phyloP scores from a whole-genome alignment of 768 basidiomycete species.

The Leucogyrophana mollusca region DNA sequence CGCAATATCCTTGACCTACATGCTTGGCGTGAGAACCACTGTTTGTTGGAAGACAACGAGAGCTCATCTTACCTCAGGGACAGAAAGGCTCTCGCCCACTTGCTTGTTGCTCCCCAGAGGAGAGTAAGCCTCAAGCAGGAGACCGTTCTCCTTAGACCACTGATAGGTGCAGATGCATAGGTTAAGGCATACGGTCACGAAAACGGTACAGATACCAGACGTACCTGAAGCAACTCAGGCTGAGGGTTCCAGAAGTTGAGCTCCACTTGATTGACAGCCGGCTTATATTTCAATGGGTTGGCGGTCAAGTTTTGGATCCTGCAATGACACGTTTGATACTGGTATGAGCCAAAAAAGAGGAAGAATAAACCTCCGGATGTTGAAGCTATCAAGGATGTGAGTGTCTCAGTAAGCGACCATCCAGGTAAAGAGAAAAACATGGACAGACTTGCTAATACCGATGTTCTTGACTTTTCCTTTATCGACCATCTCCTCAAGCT shows the following conservation, averaged over 20 bases:
- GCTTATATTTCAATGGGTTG: slow-evolving; percentile 55
- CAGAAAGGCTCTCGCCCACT: slow-evolving; percentile 55
- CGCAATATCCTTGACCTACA: slow-evolving; percentile 56
- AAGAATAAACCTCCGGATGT: slow-evolving; percentile 44
- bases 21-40: no score
- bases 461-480: slow-evolving; percentile 79
- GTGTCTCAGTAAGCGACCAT: slow-evolving; percentile 5
- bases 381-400: slow-evolving; percentile 44
- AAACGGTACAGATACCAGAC: slow-evolving; percentile 7
- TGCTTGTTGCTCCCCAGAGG: slow-evolving; percentile 64
- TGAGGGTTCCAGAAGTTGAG: slow-evolving; percentile 78
- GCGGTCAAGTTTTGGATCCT: slow-evolving; percentile 63
- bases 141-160: slow-evolving; percentile 66
- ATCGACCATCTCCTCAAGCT: slow-evolving; percentile 73
- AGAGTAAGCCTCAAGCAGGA: slow-evolving; percentile 76
- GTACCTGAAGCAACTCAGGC: slow-evolving; percentile 66
- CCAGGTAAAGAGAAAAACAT: not conserved
- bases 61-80: slow-evolving; percentile 47
- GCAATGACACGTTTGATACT: not conserved
- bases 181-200: slow-evolving; percentile 1
- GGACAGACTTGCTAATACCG: slow-evolving; percentile 74
- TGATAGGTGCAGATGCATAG: slow-evolving; percentile 16
- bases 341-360: not conserved
- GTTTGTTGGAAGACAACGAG: not conserved
- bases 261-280: slow-evolving; percentile 80